Base-by-base conservation (phyloP, 345 rosid genomes). In the Brassica juncea region DNA sequence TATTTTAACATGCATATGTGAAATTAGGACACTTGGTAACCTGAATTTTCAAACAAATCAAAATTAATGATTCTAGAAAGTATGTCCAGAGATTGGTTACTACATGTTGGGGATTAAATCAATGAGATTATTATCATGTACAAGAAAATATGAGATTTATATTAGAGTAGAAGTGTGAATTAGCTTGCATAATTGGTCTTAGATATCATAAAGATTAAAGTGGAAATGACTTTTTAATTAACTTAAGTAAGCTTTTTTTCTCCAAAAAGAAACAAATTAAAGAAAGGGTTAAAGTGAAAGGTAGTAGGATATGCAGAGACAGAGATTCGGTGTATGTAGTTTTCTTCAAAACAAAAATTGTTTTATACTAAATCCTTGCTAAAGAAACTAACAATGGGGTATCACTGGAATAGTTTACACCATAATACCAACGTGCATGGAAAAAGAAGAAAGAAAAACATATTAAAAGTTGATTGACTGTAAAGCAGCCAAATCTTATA, bases 341-440 rank as follows among this genome's bases (percentile, higher is more conserved):
- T 58, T 76, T 15, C 11, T n/a, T 16, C 4, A 15, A 10, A 66
- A 49, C 32, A 47, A 25, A 21, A 3, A 1, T 39, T 67, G 8
- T 61, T 61, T 59, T 32, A 49, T 32, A 68, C 57, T 60, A 49
- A 31, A 47, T 59, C 19, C 11, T 14, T 66, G 34, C 52, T 37
- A 67, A 57, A 21, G 37, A 58, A 61, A 78, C 63, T 23, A 23
- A 59, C n/a, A 59, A 59, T 25, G 27, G 31, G 39, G 42, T 12
- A 30, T 72, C 72, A 58, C 37, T 47, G 10, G 64, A 62, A 35
- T 79, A 57, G 74, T 32, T 60, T 44, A 73, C 55, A 49, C 63
- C 58, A 68, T 27, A 68, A 68, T 28, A 74, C 68, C 79, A 74
- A 80, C 83, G 83, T 74, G 83, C 75, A 80, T 80, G 75, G 55